Percentiles rank a stretch among this genome's conserved stretches.
phyloP scores from a whole-genome alignment of 257 asterid genomes.

The Solanum appendiculatum region DNA sequence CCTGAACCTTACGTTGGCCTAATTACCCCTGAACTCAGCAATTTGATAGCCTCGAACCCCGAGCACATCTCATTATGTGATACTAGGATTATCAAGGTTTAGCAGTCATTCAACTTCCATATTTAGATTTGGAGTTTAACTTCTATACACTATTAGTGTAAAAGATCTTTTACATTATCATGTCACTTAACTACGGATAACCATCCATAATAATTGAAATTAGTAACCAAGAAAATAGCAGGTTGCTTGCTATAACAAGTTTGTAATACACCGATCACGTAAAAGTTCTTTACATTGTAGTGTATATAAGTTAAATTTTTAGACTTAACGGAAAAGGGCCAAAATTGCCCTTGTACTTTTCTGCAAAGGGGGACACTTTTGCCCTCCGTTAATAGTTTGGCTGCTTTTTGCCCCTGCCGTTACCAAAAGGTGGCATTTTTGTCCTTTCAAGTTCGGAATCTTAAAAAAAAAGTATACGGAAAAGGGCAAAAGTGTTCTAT shows the following conservation, averaged over 20 bases:
- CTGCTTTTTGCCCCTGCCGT: neutral
- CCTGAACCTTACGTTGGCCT: neutral
- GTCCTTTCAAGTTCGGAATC: neutral
- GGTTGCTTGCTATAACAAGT: neutral
- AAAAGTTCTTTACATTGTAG: neutral
- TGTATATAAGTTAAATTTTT: neutral
- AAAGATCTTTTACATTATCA: neutral
- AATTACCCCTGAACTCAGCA: neutral
- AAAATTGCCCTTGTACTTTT: neutral
- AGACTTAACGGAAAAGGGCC: neutral
- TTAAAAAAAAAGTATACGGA: neutral
- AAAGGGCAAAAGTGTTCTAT: neutral
- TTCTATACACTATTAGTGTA: fast-evolving
- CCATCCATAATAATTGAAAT: neutral
- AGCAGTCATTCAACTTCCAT: neutral
- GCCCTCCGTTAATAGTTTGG: neutral
- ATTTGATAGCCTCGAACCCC: neutral
- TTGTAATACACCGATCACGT: neutral
- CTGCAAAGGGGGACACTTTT: neutral
- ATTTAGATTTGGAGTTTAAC: neutral
- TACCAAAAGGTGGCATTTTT: neutral
- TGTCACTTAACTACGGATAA: neutral
- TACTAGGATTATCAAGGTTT: neutral
- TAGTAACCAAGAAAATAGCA: neutral
- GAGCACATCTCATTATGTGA: neutral